These are phyloP conservation scores for Trypanosoma grayi DNA, from an alignment of 208 protist species.

Conservation along the genomic window DNA sequence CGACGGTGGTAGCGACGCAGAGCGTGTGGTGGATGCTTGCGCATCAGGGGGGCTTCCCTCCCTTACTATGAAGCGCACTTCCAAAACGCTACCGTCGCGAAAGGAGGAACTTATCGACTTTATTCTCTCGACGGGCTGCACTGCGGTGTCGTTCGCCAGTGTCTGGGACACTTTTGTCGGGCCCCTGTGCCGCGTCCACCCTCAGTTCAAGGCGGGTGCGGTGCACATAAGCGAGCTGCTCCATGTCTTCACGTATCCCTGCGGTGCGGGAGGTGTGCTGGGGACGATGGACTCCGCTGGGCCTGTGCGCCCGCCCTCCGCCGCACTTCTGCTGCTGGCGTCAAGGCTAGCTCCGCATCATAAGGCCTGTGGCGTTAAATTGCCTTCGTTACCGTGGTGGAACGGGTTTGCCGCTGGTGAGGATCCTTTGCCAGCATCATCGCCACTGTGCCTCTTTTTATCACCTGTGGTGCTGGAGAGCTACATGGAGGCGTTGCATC, in stretches of 20 bases:
- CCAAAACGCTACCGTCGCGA: constrained; percentile 27
- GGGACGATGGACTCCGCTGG: background rate
- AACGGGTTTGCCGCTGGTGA: background rate
- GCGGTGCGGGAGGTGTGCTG: constrained; percentile 7
- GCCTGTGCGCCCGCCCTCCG: background rate
- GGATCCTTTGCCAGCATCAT: background rate
- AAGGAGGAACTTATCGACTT: constrained; percentile 56
- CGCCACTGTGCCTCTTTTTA: constrained; percentile 13
- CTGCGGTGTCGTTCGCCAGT: constrained; percentile 25
- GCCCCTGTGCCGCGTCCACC: constrained; percentile 37
- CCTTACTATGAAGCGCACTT: background rate
- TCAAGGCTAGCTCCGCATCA: background rate
- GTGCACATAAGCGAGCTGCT: constrained; percentile 37
- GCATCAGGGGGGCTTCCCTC: background rate
- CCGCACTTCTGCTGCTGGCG: constrained; percentile 6
- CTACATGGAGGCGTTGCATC: constrained; percentile 25
- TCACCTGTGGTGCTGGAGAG: constrained; percentile 19
- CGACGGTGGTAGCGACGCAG: background rate
- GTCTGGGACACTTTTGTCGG: constrained; percentile 61
- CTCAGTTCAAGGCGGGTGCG: constrained; percentile 28
- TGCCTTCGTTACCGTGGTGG: constrained; percentile 20
- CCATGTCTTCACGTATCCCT: constrained; percentile 32
- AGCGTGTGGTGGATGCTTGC: background rate
- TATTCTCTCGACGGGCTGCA: constrained; percentile 17
- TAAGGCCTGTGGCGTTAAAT: background rate